phyloP scores from a whole-genome alignment of 2,329 filamentous ascomycete genomes.

The Biscogniauxia marginata region DNA sequence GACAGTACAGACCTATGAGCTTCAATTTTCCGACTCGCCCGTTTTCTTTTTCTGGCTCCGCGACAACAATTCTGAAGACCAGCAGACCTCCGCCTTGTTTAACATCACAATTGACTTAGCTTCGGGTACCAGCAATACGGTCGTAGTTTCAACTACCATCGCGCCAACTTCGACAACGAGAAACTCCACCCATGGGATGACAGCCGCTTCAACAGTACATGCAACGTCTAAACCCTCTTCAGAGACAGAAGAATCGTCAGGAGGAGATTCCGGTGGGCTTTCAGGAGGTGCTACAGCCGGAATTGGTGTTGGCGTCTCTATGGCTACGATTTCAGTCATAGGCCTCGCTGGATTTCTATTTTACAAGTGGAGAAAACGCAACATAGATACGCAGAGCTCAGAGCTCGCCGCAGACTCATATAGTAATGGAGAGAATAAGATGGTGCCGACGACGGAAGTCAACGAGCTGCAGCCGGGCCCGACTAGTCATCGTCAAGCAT shows the following conservation, averaged over 20 bases:
- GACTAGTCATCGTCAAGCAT: no score
- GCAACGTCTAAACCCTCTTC: not conserved
- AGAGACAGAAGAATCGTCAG: not conserved
- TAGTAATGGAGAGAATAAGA: no score
- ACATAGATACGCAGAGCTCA: constrained; percentile 13
- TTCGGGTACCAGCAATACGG: not conserved
- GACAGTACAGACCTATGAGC: constrained; percentile 3
- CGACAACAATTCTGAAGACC: not conserved
- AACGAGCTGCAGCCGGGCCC: no score
- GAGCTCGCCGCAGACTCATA: no score
- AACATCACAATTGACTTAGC: not conserved
- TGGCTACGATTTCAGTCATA: not conserved
- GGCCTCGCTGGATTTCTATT: not conserved
- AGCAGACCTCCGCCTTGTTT: not conserved
- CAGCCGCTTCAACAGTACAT: not conserved
- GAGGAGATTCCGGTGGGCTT: not conserved
- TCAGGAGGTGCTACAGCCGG: not conserved
- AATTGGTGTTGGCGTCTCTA: constrained; percentile 4
- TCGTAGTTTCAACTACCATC: not conserved
- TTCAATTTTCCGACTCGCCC: not conserved
- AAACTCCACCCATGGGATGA: not conserved
- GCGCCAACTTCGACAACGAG: not conserved
- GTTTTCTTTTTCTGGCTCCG: constrained; percentile 4
- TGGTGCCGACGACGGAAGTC: no score
- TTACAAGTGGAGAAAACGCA: constrained; percentile 55